A percentile compares a stretch with the other conserved stretches of the same genome.
Conservation (phyloP, 768 basidiomycete genomes). For the Naematelia encephala region DNA sequence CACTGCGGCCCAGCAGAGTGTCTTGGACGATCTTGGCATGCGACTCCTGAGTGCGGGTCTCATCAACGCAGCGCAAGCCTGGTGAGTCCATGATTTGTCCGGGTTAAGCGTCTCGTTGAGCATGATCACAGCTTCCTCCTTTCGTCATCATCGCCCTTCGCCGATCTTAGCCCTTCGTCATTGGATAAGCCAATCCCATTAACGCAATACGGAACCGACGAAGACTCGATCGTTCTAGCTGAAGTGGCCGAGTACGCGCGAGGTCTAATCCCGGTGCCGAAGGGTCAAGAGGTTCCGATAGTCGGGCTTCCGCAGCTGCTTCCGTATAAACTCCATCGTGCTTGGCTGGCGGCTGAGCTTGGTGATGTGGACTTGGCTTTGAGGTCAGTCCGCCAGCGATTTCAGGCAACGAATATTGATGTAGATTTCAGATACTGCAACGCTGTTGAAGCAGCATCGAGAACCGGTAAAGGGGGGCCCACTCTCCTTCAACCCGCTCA, state of each 20-base stretch:
- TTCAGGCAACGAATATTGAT: background rate
- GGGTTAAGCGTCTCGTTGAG: background rate
- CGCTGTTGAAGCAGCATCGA: slow-evolving; percentile 64
- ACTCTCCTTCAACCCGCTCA: slow-evolving; percentile 64
- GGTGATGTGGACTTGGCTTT: slow-evolving; percentile 74
- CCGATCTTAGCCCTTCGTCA: slow-evolving; percentile 67
- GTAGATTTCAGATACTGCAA: slow-evolving; percentile 77
- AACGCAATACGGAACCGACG: slow-evolving; percentile 49
- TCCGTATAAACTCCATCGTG: slow-evolving; percentile 78
- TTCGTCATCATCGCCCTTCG: slow-evolving; percentile 75
- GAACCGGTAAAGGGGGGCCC: slow-evolving; percentile 56
- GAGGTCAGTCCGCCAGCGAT: slow-evolving; percentile 56
- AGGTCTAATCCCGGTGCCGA: slow-evolving; percentile 65
- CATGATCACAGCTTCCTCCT: slow-evolving; percentile 63
- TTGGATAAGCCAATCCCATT: slow-evolving; percentile 67
- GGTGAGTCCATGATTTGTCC: slow-evolving; percentile 58
- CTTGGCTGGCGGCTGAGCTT: slow-evolving; percentile 70
- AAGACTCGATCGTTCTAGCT: slow-evolving; percentile 73
- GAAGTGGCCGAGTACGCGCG: slow-evolving; percentile 90
- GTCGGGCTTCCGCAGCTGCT: slow-evolving; percentile 79
- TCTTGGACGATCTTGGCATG: slow-evolving; percentile 80
- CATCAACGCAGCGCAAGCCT: slow-evolving; percentile 82
- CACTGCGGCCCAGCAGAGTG: slow-evolving; percentile 64
- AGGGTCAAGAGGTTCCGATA: slow-evolving; percentile 78
- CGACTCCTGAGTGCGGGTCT: slow-evolving; percentile 68